phyloP scores from a whole-genome alignment of 176 grass and related monocot species.

The Aegilops sharonensis region DNA sequence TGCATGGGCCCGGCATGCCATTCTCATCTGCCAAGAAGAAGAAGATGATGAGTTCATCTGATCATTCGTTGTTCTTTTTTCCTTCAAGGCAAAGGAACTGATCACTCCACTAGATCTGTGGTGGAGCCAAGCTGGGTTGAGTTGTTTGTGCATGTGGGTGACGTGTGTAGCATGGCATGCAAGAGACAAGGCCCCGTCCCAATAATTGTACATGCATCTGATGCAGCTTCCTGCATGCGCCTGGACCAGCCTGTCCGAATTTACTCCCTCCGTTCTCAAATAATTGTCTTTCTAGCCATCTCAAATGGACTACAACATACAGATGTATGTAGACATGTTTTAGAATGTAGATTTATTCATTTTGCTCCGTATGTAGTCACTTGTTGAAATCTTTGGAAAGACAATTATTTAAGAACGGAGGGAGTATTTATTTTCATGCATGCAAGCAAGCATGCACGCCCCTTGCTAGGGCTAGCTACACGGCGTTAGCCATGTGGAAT shows the following conservation, averaged over 20 bases:
- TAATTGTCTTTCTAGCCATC: too few species aligned
- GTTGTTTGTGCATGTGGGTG: conserved; percentile 18
- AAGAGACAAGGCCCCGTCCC: conserved; percentile 26
- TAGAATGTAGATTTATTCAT: too few species aligned
- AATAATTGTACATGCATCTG: conserved; percentile 49
- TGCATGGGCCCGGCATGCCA: conserved; percentile 27
- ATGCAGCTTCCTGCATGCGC: background rate
- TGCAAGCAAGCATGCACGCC: conserved; percentile 4
- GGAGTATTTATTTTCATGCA: conserved; percentile 7
- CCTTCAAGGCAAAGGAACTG: conserved; percentile 35
- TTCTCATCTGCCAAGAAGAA: conserved; percentile 9
- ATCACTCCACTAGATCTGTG: background rate
- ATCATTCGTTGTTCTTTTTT: conserved; percentile 14
- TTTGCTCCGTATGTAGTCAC: too few species aligned
- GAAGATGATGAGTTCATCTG: conserved; percentile 28
- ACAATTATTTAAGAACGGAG: too few species aligned
- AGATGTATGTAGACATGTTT: too few species aligned
- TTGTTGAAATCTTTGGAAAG: too few species aligned
- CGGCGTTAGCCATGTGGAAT: conserved; percentile 30
- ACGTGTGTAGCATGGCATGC: conserved; percentile 33
- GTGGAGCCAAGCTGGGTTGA: conserved; percentile 35
- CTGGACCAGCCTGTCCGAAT: conserved; percentile 27
- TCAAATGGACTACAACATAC: too few species aligned
- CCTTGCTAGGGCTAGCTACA: conserved; percentile 16
- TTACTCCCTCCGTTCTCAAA: too few species aligned